Conservation (phyloP, 2,329 filamentous ascomycete genomes). For the Fusarium dimerum region DNA sequence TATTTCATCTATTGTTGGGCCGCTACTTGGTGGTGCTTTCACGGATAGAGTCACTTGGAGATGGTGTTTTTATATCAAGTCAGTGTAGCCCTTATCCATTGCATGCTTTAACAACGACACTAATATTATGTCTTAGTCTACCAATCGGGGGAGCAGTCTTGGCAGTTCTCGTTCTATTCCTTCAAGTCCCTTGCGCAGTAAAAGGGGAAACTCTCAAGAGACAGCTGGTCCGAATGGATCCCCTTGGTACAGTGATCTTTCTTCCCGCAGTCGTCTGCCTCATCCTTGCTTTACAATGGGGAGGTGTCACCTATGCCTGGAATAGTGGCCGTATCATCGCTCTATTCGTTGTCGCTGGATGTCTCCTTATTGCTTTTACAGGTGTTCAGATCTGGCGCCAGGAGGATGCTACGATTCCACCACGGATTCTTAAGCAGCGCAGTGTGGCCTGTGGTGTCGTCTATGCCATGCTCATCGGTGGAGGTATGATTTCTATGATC, state of each 20-base stretch:
- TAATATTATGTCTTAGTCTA: constrained; percentile 20
- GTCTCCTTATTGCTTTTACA: constrained; percentile 46
- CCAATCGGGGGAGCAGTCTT: constrained; percentile 46
- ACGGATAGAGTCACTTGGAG: constrained; percentile 17
- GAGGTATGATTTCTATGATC: constrained; percentile 49
- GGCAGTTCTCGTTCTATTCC: constrained; percentile 44
- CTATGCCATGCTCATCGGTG: constrained; percentile 48
- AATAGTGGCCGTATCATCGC: constrained; percentile 46
- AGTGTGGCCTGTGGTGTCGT: constrained; percentile 39
- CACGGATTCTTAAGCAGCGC: constrained; percentile 42
- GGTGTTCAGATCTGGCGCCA: constrained; percentile 42
- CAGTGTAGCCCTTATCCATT: background rate
- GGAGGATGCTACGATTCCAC: constrained; percentile 45
- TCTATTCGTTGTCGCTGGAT: constrained; percentile 46
- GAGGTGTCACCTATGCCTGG: constrained; percentile 52
- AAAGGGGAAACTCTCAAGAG: constrained; percentile 32
- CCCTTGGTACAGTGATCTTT: constrained; percentile 46
- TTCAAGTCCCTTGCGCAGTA: constrained; percentile 38
- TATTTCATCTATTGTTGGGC: constrained; percentile 35
- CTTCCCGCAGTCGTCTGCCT: constrained; percentile 51
- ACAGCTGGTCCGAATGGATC: constrained; percentile 47
- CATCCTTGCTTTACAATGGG: constrained; percentile 56
- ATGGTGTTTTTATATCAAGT: constrained; percentile 39
- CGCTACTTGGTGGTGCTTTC: constrained; percentile 14
- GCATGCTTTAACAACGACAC: no score